Evolutionary conservation across 2,329 filamentous ascomycete species (phyloP).

Genomic region (Aspergillus aculeatinus): DNA sequence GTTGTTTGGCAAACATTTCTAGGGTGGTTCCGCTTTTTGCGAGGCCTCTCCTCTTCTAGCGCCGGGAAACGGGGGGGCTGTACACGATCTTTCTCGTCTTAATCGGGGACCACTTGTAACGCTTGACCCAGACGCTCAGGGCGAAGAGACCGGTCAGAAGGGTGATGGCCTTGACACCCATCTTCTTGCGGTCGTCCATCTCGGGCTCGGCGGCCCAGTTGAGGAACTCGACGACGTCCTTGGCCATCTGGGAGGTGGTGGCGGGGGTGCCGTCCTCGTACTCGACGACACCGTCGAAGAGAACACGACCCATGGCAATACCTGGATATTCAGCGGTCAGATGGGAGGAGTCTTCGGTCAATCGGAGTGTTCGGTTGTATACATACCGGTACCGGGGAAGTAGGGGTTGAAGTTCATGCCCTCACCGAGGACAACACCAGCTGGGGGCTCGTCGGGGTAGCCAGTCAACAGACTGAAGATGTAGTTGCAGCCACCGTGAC

Average conservation of each 20-base stretch:
- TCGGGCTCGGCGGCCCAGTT: constrained; percentile 99
- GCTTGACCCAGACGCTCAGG: constrained; percentile 94
- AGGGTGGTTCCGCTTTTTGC: constrained; percentile 24
- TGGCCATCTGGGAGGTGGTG: constrained; percentile 97
- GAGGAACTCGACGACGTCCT: constrained; percentile 97
- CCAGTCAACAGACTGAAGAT: constrained; percentile 96
- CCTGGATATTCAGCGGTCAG: constrained; percentile 31
- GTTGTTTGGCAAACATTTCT: constrained; percentile 25
- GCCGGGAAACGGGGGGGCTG: constrained; percentile 63
- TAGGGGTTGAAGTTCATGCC: constrained; percentile 99
- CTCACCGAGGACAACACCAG: constrained; percentile 77
- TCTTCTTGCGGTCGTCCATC: constrained; percentile 99
- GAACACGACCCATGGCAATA: constrained; percentile 97
- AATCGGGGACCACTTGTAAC: constrained; percentile 97
- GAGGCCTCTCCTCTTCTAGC: constrained; percentile 25
- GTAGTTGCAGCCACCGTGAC: constrained; percentile 97
- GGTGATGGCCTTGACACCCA: constrained; percentile 94
- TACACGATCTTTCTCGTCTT: constrained; percentile 95
- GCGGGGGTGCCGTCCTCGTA: constrained; percentile 96
- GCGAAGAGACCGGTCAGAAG: constrained; percentile 77
- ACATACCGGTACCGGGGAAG: constrained; percentile 88
- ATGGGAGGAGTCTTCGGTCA: background rate
- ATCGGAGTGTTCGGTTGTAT: background rate
- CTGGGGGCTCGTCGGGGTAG: constrained; percentile 93
- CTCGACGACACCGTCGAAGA: constrained; percentile 96